These are phyloP conservation scores for Corymbia calophylla DNA, from an alignment of 441 rosid genomes.

Conservation along the genomic window DNA sequence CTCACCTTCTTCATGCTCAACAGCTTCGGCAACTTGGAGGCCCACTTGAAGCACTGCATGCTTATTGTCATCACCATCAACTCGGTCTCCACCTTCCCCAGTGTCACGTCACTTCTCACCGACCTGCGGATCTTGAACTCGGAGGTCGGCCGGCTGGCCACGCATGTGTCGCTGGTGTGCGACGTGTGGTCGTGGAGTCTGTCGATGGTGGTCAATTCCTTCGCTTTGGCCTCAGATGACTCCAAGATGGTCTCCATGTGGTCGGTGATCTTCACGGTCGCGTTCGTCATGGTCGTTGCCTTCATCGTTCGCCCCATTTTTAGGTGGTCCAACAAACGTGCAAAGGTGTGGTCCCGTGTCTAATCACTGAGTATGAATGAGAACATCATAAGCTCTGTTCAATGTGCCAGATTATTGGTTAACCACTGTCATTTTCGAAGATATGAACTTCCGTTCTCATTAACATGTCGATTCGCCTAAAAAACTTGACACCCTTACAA, in stretches of 20 bases:
- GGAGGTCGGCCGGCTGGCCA: constrained; percentile 37
- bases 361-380: neutral
- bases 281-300: neutral
- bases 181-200: constrained; percentile 1
- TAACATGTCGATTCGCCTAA: neutral
- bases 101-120: constrained; percentile 22
- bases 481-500: neutral
- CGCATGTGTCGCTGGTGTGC: constrained; percentile 22
- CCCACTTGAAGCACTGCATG: constrained; percentile 23
- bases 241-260: no score
- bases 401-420: neutral
- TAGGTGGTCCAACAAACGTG: neutral
- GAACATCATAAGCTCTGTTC: neutral
- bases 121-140: constrained; percentile 47
- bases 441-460: neutral
- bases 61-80: constrained; percentile 7
- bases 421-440: neutral
- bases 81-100: constrained; percentile 25
- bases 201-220: neutral
- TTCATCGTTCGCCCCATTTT: neutral
- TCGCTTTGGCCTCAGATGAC: neutral
- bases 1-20: neutral
- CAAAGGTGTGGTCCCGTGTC: neutral
- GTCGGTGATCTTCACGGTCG: neutral
- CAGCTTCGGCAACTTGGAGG: neutral